Evolutionary conservation across 2,329 filamentous ascomycete genomes (phyloP).

Genomic region (Paracorniculantispora psalliotae): DNA sequence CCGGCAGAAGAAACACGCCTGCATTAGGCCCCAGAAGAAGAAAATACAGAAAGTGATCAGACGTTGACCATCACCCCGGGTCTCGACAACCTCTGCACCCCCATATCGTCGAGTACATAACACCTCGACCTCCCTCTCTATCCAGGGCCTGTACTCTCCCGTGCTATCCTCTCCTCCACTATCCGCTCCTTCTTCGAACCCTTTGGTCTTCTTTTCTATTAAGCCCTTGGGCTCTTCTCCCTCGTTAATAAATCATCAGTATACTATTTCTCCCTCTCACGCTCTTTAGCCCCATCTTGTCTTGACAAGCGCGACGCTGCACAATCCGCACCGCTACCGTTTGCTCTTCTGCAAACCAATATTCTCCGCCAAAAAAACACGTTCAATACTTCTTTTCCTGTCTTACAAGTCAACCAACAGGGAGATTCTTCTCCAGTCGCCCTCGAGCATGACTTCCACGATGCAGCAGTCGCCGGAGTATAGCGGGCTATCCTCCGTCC

Average conservation of each 20-base stretch:
- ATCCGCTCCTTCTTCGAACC: conserved; percentile 11
- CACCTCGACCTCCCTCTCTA: conserved; percentile 22
- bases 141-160: conserved; percentile 1
- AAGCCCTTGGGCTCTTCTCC: conserved; percentile 9
- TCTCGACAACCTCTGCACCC: conserved; percentile 9
- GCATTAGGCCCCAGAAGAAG: conserved; percentile 12
- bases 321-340: not conserved
- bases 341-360: not conserved
- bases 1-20: conserved; percentile 8
- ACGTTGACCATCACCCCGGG: conserved; percentile 7
- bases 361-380: conserved; percentile 2
- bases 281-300: conserved; percentile 10
- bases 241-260: conserved; percentile 10
- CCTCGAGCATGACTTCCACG: conserved; percentile 9
- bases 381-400: conserved; percentile 6
- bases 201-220: not conserved
- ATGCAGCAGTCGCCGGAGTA: conserved; percentile 15
- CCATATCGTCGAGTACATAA: conserved; percentile 15
- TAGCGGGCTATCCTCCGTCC: conserved; percentile 12
- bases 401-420: conserved; percentile 15
- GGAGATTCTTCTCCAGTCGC: not conserved
- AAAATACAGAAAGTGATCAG: conserved; percentile 8
- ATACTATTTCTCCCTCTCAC: conserved; percentile 11
- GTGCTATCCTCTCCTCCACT: conserved; percentile 9
- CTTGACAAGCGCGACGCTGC: conserved; percentile 1